Conservation (phyloP, 2,329 filamentous ascomycete species). For the Paracoccidioides lutzii region DNA sequence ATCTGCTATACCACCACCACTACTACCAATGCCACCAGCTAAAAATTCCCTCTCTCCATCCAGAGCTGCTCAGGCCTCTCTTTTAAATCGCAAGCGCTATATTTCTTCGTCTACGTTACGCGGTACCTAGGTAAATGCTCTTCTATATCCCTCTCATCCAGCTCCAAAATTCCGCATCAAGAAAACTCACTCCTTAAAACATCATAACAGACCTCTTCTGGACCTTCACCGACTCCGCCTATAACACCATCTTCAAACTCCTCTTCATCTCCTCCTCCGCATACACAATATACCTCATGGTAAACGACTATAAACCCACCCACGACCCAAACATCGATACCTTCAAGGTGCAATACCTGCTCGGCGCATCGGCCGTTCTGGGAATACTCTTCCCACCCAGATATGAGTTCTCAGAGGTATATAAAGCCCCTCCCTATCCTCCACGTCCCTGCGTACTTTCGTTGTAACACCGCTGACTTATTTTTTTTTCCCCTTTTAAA, state of each 20-base stretch:
- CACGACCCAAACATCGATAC: conserved; percentile 96
- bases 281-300: conserved; percentile 97
- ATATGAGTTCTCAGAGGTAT: conserved; percentile 59
- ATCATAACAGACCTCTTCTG: conserved; percentile 61
- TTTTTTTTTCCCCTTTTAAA: not conserved
- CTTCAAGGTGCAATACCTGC: conserved; percentile 89
- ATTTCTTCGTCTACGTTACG: conserved; percentile 85
- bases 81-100: conserved; percentile 95
- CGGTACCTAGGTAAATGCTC: conserved; percentile 62
- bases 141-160: not conserved
- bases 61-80: conserved; percentile 91
- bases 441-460: too few relatives aligned
- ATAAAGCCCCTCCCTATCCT: not conserved
- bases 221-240: conserved; percentile 65
- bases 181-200: too few relatives aligned
- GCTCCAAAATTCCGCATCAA: not conserved
- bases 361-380: conserved; percentile 65
- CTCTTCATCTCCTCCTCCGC: conserved; percentile 81
- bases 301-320: conserved; percentile 91
- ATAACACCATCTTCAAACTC: conserved; percentile 93
- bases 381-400: conserved; percentile 74
- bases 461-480: not conserved
- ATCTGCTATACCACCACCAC: not conserved
- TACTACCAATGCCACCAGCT: conserved; percentile 26
- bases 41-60: not conserved